phyloP scores from a whole-genome alignment of 495 filamentous ascomycete genomes.

The Evernia prunastri region DNA sequence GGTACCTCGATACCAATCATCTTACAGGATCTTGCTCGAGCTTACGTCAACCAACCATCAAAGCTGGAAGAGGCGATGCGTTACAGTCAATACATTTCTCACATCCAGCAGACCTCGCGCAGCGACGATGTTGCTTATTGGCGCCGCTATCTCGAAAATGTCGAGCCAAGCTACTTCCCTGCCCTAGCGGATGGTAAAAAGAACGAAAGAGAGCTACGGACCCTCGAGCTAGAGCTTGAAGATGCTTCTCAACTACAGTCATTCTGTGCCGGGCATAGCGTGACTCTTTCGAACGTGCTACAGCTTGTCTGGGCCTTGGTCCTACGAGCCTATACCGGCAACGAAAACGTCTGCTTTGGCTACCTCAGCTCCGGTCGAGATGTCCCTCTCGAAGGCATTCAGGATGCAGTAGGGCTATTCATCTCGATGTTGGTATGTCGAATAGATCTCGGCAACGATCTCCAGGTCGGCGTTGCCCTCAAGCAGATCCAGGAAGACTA shows the following conservation, averaged over 20 bases:
- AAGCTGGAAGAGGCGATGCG: not conserved
- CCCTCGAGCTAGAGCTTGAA: conserved; percentile 33
- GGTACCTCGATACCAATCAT: conserved; percentile 30
- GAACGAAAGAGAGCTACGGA: conserved; percentile 26
- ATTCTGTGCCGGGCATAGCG: conserved; percentile 30
- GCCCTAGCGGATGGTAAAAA: conserved; percentile 26
- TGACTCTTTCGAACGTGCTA: conserved; percentile 36
- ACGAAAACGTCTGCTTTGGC: conserved; percentile 54
- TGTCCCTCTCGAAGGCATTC: conserved; percentile 44
- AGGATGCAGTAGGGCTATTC: conserved; percentile 49
- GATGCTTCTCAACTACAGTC: conserved; percentile 17
- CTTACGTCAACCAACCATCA: conserved; percentile 16
- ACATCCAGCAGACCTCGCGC: conserved; percentile 22
- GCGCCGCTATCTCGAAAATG: conserved; percentile 44
- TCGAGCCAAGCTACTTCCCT: conserved; percentile 52
- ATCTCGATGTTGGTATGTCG: conserved; percentile 54
- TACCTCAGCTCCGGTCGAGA: conserved; percentile 47
- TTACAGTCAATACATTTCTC: conserved; percentile 18
- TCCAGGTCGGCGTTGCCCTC: conserved; percentile 34
- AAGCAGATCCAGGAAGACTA: conserved; percentile 35
- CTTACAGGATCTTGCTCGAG: conserved; percentile 25
- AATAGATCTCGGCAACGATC: conserved; percentile 34
- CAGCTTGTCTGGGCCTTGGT: conserved; percentile 54
- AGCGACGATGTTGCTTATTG: conserved; percentile 40
- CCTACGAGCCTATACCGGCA: conserved; percentile 44